Percentiles rank a stretch among this genome's conserved stretches.
Evolutionary conservation across 2,329 filamentous ascomycete species (phyloP).

Genomic region (Capronia americana): DNA sequence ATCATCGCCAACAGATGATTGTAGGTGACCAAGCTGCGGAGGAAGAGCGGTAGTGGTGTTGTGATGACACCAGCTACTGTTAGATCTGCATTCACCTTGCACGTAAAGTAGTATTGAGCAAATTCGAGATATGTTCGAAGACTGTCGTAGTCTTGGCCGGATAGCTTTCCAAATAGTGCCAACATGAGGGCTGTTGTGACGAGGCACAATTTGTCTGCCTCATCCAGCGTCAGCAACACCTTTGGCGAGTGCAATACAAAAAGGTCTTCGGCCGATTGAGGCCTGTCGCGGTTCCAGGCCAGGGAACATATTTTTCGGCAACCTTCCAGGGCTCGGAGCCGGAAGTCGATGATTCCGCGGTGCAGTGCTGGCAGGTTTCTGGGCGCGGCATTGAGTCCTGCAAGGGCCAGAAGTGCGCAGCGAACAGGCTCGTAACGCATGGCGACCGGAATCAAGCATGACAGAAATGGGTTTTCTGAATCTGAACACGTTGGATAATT

Average conservation of each 20-base stretch:
- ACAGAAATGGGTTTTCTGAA: slow-evolving; percentile 11
- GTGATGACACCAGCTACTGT: not conserved
- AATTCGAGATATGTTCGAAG: slow-evolving; percentile 6
- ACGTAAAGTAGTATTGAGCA: slow-evolving; percentile 7
- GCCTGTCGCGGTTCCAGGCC: not conserved
- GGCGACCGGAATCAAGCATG: slow-evolving; percentile 13
- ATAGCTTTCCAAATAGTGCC: slow-evolving; percentile 10
- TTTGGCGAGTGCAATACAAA: not conserved
- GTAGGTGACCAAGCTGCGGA: slow-evolving; percentile 10
- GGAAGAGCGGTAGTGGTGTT: slow-evolving; percentile 7
- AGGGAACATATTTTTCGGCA: not conserved
- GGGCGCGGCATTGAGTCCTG: slow-evolving; percentile 9
- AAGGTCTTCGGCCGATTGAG: not conserved
- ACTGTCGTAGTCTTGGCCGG: slow-evolving; percentile 6
- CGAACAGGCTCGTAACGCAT: slow-evolving; percentile 8
- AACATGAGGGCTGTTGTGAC: slow-evolving; percentile 8
- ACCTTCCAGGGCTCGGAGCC: slow-evolving; percentile 2
- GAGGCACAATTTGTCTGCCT: slow-evolving; percentile 4
- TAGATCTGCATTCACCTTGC: not conserved
- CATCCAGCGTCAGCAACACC: not conserved
- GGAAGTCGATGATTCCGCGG: not conserved
- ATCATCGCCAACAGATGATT: slow-evolving; percentile 8
- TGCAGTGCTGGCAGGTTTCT: slow-evolving; percentile 9
- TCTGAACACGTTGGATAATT: slow-evolving; percentile 12
- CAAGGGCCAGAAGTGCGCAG: slow-evolving; percentile 6